phyloP scores from a whole-genome alignment of 2,329 filamentous ascomycete genomes.

The Chrysoporthe austroafricana region DNA sequence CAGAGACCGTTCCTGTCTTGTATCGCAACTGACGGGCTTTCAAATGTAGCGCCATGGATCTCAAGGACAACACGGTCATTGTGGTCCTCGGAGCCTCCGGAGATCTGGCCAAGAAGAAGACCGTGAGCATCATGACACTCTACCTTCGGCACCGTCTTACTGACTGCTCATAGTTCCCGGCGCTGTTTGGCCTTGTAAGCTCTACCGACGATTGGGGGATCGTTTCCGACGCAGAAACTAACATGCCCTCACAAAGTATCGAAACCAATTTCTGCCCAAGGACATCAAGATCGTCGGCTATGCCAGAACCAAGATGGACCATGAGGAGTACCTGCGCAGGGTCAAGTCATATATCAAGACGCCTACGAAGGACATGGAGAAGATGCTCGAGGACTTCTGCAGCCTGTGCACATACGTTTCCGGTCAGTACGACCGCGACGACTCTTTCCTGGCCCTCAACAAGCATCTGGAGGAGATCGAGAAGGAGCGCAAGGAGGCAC shows the following conservation, averaged over 20 bases:
- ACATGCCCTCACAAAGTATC: constrained; percentile 67
- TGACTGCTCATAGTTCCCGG: constrained; percentile 74
- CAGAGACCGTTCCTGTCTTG: neutral
- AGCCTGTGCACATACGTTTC: constrained; percentile 88
- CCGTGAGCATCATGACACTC: constrained; percentile 58
- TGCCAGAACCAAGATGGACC: constrained; percentile 99
- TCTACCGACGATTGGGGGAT: constrained; percentile 18
- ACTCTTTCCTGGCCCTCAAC: constrained; percentile 85
- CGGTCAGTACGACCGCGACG: constrained; percentile 97
- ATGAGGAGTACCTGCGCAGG: constrained; percentile 89
- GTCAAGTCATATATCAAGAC: constrained; percentile 99
- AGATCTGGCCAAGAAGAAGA: constrained; percentile 99
- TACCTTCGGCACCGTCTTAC: constrained; percentile 30
- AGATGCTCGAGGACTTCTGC: constrained; percentile 91
- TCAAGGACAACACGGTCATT: constrained; percentile 98
- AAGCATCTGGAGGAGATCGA: constrained; percentile 87
- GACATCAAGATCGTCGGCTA: constrained; percentile 97
- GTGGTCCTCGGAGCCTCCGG: constrained; percentile 96
- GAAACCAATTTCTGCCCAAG: constrained; percentile 98
- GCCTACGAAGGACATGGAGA: constrained; percentile 94
- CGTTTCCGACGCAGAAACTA: constrained; percentile 16
- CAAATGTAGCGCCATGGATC: constrained; percentile 75
- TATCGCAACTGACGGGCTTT: constrained; percentile 40
- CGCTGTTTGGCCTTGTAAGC: constrained; percentile 94
- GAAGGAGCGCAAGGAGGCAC: constrained; percentile 77